phyloP scores from a whole-genome alignment of 2,329 filamentous ascomycete genomes.

The Thermomyces lanuginosus region DNA sequence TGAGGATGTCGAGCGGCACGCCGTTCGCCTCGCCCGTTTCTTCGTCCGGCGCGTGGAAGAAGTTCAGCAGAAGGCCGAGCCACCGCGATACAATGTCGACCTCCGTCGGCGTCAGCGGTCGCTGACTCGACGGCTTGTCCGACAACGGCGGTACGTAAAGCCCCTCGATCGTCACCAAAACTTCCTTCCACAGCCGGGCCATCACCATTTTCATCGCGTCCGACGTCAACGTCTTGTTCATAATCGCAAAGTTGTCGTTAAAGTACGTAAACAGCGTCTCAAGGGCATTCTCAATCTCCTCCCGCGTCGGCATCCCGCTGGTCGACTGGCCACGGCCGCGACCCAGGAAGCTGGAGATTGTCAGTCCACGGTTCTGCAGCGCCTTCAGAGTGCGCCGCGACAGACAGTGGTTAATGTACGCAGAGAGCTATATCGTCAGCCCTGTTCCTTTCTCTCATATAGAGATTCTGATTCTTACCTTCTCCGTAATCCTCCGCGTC shows the following conservation, averaged over 20 bases:
- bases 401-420: constrained; percentile 80
- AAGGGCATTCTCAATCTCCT: constrained; percentile 65
- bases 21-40: constrained; percentile 67
- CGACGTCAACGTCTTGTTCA: constrained; percentile 90
- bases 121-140: constrained; percentile 80
- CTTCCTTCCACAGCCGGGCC: constrained; percentile 96
- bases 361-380: constrained; percentile 56
- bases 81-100: constrained; percentile 90
- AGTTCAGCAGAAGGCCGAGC: constrained; percentile 77
- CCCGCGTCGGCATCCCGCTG: constrained; percentile 44
- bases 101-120: constrained; percentile 68
- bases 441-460: neutral
- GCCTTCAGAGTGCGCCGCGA: constrained; percentile 64
- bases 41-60: constrained; percentile 89
- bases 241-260: constrained; percentile 95
- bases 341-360: constrained; percentile 52
- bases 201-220: constrained; percentile 98
- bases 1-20: constrained; percentile 78
- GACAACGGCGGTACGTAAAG: constrained; percentile 85
- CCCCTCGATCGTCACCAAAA: constrained; percentile 75
- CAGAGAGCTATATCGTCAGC: constrained; percentile 48
- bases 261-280: constrained; percentile 85
- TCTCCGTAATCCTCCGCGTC: constrained; percentile 95
- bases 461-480: constrained; percentile 40
- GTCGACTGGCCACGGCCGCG: constrained; percentile 34